Base-by-base conservation (phyloP, 1,139 yeast species). In the Ashbya aceris region DNA sequence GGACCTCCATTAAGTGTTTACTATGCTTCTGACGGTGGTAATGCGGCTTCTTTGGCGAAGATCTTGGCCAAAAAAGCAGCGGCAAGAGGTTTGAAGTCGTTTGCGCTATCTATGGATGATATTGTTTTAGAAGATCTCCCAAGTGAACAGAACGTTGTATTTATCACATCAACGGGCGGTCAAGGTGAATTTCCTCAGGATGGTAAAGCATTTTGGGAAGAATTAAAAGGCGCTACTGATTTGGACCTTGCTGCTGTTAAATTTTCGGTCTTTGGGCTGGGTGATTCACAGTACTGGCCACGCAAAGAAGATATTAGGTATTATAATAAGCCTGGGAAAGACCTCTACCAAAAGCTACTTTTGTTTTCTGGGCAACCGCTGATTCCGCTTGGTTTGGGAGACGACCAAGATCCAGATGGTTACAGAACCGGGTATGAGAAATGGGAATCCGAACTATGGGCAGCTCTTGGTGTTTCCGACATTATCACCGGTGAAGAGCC, bases 161-260 rank as follows among this genome's bases (percentile, higher is more conserved):
- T 89, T 53, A 71, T 89, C 40, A 71, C 91, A 23, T 85, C 96
- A 4, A 89, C 97, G 40, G 89, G 96, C 7, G 97, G 97, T 50
- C 97, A 89, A 71, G 97, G 97, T 71, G 97, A 89, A 65, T 81
- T 89, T 68, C 96, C 97, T 36, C 91, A 86, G 53, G 91, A 87
- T 61, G 97, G 96, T 65, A 85, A 89, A 56, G 74, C 71, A 42
- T 80, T 87, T 59, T 89, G 96, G 96, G 96, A 87, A 54, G 75
- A 74, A 33, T 65, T 89, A 51, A 87, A 85, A 65, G 66, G 68
- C 45, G 65, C 83, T 27, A 74, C 77, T 43, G 93, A 83, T 51
- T 65, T 81, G 48, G 96, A 86, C 57, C 73, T 87, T 48, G 77
- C 86, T 8, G 63, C 74, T 39, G 71, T 84, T 48, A 81, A 76